A percentile compares a stretch with the other conserved stretches of the same genome.
Conservation (phyloP, 2,329 filamentous ascomycete species). For the Pleurostoma richardsiae region DNA sequence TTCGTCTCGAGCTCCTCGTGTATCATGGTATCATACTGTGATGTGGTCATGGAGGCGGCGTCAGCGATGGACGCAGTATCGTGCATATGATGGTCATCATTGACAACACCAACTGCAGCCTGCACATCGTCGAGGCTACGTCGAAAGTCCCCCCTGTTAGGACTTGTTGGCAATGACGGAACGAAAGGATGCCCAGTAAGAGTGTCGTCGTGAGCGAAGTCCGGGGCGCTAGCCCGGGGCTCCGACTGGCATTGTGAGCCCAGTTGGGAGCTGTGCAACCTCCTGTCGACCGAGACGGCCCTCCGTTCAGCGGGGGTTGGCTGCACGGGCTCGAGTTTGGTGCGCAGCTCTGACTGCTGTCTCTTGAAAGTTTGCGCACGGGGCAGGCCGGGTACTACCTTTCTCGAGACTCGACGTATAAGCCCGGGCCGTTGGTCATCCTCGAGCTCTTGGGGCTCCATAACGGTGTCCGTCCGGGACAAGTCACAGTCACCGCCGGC, state of each 20-base stretch:
- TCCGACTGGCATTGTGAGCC: conserved; percentile 26
- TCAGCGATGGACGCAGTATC: conserved; percentile 31
- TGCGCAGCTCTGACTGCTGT: conserved; percentile 74
- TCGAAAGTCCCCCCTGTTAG: conserved; percentile 14
- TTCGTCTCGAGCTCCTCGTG: conserved; percentile 77
- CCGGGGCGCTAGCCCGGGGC: conserved; percentile 44
- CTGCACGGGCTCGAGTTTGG: conserved; percentile 63
- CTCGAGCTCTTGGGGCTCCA: conserved; percentile 12
- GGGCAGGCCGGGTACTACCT: conserved; percentile 74
- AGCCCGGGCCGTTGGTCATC: conserved; percentile 27
- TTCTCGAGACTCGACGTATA: conserved; percentile 41
- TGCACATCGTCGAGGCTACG: conserved; percentile 9
- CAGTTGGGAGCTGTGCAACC: conserved; percentile 27
- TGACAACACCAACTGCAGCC: conserved; percentile 3
- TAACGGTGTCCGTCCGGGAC: conserved; percentile 15
- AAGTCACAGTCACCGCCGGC: conserved; percentile 12
- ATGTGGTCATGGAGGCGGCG: conserved; percentile 42
- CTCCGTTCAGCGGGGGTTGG: conserved; percentile 63
- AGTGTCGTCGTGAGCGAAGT: conserved; percentile 28
- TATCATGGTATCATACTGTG: conserved; percentile 59
- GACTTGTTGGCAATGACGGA: conserved; percentile 21
- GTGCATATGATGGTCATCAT: conserved; percentile 10
- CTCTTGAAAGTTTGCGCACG: conserved; percentile 75
- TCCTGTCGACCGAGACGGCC: conserved; percentile 61
- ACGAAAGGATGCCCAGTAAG: conserved; percentile 16